Conservation (phyloP, 116 monocot species). For the Posidonia oceanica region DNA sequence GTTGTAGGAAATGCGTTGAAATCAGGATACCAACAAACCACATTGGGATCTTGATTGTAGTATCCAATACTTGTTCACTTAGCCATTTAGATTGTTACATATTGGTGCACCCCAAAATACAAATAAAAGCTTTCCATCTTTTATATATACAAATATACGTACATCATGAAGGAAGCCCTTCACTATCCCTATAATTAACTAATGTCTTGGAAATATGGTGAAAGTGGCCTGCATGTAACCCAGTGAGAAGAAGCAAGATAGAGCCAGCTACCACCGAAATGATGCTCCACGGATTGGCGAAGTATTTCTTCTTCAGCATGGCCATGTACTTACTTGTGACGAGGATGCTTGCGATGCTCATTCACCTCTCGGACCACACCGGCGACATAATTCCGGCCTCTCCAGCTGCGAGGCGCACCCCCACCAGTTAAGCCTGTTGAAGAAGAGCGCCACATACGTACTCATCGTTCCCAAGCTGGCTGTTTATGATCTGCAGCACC, state of each 20-base stretch:
- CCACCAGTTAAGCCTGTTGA: conserved; percentile 11
- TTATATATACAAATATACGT: too few relatives aligned
- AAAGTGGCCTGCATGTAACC: neutral
- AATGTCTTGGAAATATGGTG: neutral
- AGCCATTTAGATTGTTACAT: too few relatives aligned
- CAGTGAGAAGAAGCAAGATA: conserved; percentile 1
- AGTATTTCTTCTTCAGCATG: conserved; percentile 2
- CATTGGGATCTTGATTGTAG: too few relatives aligned
- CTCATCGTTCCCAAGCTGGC: conserved; percentile 4
- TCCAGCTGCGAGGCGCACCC: neutral
- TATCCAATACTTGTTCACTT: too few relatives aligned
- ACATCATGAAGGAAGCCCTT: too few relatives aligned
- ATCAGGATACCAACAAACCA: too few relatives aligned
- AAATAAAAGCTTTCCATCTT: too few relatives aligned
- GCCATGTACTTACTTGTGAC: conserved; percentile 15
- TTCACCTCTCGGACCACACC: conserved; percentile 11
- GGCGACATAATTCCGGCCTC: conserved; percentile 1
- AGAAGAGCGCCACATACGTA: conserved; percentile 10
- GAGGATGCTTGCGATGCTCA: neutral
- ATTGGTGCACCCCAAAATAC: too few relatives aligned
- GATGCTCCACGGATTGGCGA: conserved; percentile 8
- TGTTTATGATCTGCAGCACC: conserved; percentile 14
- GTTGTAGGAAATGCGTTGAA: too few relatives aligned
- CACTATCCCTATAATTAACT: too few relatives aligned
- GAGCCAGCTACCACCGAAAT: neutral